Percentiles rank a stretch among this genome's conserved stretches.
Evolutionary conservation across 805 yeast species (phyloP).

Genomic region (Barnettozyma salicaria): DNA sequence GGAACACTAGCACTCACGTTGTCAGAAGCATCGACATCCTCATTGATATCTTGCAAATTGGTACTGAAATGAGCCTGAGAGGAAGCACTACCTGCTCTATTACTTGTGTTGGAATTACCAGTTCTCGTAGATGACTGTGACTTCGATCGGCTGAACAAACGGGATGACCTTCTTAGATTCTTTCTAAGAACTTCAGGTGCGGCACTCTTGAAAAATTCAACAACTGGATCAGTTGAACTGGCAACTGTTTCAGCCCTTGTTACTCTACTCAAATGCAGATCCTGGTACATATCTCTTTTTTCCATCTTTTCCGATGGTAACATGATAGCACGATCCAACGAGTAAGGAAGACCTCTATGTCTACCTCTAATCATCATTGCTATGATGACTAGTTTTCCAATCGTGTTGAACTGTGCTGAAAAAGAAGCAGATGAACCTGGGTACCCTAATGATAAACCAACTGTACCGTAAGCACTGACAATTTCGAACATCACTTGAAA

Average conservation of each 20-base stretch:
- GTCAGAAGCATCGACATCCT: background rate
- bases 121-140: too few species aligned
- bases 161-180: conserved; percentile 21
- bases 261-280: conserved; percentile 19
- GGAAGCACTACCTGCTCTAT: conserved; percentile 3
- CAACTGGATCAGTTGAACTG: conserved; percentile 22
- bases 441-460: conserved; percentile 85
- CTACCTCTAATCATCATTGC: conserved; percentile 93
- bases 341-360: conserved; percentile 92
- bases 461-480: conserved; percentile 94
- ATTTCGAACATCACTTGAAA: conserved; percentile 80
- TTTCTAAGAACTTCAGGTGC: conserved; percentile 24
- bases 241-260: conserved; percentile 21
- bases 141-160: conserved; percentile 12
- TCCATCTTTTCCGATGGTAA: conserved; percentile 66
- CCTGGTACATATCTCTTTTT: conserved; percentile 46
- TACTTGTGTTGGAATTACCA: background rate
- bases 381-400: conserved; percentile 79
- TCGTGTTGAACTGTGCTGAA: conserved; percentile 58
- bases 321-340: conserved; percentile 90
- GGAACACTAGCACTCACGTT: too few species aligned
- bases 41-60: conserved; percentile 1
- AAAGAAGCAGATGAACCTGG: conserved; percentile 64
- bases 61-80: too few species aligned
- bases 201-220: conserved; percentile 26